These are phyloP conservation scores for Fusarium hainanense DNA, from an alignment of 2,329 filamentous ascomycete genomes.

Conservation along the genomic window DNA sequence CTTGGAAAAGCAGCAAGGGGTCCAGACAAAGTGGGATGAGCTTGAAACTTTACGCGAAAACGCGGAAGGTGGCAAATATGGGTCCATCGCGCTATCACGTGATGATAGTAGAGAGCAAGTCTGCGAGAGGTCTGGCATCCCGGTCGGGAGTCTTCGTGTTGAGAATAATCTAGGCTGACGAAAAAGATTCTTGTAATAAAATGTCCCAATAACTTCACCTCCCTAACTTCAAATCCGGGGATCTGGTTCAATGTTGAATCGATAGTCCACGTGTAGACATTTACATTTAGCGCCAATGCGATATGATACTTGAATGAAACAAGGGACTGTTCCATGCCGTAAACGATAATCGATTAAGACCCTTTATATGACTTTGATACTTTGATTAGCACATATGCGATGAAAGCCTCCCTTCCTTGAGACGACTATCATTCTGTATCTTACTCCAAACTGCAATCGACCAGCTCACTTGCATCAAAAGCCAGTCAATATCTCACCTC, in stretches of 20 bases:
- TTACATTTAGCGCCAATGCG: neutral
- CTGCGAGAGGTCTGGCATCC: neutral
- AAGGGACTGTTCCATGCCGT: neutral
- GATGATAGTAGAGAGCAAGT: conserved; percentile 11
- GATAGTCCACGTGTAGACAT: neutral
- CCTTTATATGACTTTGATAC: neutral
- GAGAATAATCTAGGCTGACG: neutral
- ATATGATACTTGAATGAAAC: conserved; percentile 3
- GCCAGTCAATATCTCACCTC: neutral
- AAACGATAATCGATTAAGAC: neutral
- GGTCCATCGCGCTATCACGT: conserved; percentile 50
- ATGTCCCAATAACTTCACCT: neutral
- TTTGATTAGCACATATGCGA: neutral
- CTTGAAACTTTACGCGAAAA: conserved; percentile 35
- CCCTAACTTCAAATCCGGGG: neutral
- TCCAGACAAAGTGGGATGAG: conserved; percentile 31
- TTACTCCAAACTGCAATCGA: neutral
- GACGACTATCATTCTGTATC: neutral
- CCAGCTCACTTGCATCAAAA: neutral
- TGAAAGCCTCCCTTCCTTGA: neutral
- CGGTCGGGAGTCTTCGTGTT: neutral
- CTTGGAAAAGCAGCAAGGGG: neutral
- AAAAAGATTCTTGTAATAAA: neutral
- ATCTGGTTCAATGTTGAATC: neutral
- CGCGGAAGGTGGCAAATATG: conserved; percentile 32